Evolutionary conservation across 371 early-diverging fungal genomes (phyloP).

Genomic region (Lichtheimia hyalospora): DNA sequence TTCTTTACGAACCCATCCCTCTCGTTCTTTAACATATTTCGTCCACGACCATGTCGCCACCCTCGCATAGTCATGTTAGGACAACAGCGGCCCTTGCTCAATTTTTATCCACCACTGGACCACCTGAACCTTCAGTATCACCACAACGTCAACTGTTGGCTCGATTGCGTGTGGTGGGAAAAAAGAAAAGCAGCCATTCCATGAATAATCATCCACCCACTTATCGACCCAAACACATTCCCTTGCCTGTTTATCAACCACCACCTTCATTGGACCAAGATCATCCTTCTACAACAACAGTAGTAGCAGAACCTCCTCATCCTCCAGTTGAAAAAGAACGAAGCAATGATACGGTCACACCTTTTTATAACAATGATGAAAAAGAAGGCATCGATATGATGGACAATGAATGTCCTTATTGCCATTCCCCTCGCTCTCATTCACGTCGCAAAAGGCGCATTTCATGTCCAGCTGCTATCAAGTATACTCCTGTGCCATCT

Average conservation of each 20-base stretch:
- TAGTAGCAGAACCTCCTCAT: no score
- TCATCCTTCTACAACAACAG: not conserved
- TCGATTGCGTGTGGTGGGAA: no score
- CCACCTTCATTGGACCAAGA: not conserved
- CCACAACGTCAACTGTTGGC: no score
- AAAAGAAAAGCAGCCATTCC: no score
- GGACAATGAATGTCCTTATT: not conserved
- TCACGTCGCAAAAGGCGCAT: not conserved
- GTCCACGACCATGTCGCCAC: not conserved
- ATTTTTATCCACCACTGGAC: constrained; percentile 38
- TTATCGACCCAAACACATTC: constrained; percentile 16
- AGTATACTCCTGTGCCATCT: not conserved
- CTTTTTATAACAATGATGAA: no score
- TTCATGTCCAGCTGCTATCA: constrained; percentile 15
- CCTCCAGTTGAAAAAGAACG: no score
- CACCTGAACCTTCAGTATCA: not conserved
- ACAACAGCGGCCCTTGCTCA: constrained; percentile 29
- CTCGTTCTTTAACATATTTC: not conserved
- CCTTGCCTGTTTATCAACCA: constrained; percentile 21
- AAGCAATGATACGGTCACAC: no score
- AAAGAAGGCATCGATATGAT: no score
- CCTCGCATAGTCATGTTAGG: constrained; percentile 1
- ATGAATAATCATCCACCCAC: no score
- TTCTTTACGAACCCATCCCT: no score
- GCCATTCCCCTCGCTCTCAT: not conserved